Percentiles rank a stretch among this genome's conserved stretches.
These are phyloP conservation scores for Wickerhamiella occidentalis DNA, from an alignment of 805 yeast genomes.

Conservation along the genomic window DNA sequence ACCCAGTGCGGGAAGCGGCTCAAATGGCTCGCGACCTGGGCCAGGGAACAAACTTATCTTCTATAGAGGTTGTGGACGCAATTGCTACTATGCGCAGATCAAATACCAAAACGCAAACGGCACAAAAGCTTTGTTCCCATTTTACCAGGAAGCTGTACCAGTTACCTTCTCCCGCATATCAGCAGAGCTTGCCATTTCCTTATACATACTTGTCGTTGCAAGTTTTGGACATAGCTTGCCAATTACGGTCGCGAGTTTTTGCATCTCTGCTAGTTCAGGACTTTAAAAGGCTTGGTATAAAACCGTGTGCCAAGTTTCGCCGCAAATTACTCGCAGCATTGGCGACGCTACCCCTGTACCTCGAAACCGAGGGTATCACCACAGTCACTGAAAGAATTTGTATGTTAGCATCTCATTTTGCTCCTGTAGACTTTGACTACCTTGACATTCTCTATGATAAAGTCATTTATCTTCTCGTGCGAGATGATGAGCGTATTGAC, in stretches of 20 bases:
- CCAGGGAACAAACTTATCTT: not conserved
- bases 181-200: conserved; percentile 1
- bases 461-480: conserved; percentile 1
- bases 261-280: not conserved
- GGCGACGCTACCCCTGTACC: conserved; percentile 5
- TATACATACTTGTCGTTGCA: not conserved
- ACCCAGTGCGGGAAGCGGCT: not conserved
- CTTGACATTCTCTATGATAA: conserved; percentile 2
- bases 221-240: not conserved
- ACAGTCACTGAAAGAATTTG: conserved; percentile 1
- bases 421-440: conserved; percentile 4
- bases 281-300: not conserved
- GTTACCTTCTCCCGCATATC: conserved; percentile 3
- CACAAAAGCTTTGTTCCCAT: not conserved
- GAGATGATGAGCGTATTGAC: conserved; percentile 1
- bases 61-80: not conserved
- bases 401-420: conserved; percentile 4
- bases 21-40: conserved; percentile 2
- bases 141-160: not conserved
- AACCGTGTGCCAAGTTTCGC: not conserved
- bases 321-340: not conserved
- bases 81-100: not conserved
- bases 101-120: not conserved
- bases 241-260: not conserved
- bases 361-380: conserved; percentile 1